These are phyloP conservation scores for Funneliformis mosseae DNA, from an alignment of 192 early-diverging fungal genomes.

Conservation along the genomic window DNA sequence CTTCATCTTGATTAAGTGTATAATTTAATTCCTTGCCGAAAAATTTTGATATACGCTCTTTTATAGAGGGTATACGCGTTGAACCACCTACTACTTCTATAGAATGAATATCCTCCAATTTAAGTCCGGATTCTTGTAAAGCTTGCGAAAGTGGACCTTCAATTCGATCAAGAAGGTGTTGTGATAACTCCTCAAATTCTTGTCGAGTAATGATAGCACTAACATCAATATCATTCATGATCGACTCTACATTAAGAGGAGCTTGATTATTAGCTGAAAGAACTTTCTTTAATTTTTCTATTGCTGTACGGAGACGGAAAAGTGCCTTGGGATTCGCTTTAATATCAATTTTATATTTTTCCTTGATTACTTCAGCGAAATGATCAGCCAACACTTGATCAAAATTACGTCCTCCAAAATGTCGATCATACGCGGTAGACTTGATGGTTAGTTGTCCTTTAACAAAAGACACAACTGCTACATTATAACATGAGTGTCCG, in stretches of 20 bases:
- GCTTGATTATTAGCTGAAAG: conserved; percentile 90
- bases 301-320: conserved; percentile 85
- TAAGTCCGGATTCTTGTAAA: conserved; percentile 72
- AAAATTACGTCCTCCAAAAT: conserved; percentile 95
- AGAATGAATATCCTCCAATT: conserved; percentile 84
- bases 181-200: conserved; percentile 84
- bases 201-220: conserved; percentile 76
- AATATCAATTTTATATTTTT: conserved; percentile 96
- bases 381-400: conserved; percentile 88
- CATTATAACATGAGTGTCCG: conserved; percentile 86
- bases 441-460: conserved; percentile 96
- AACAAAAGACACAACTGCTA: conserved; percentile 87
- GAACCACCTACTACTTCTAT: conserved; percentile 94
- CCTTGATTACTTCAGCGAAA: conserved; percentile 84
- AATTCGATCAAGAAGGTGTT: conserved; percentile 72
- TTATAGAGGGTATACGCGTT: conserved; percentile 93
- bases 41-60: conserved; percentile 83
- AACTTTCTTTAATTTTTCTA: conserved; percentile 97
- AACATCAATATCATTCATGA: conserved; percentile 97
- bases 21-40: conserved; percentile 88
- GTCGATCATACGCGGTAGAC: conserved; percentile 88
- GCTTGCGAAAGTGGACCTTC: conserved; percentile 75
- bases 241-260: conserved; percentile 91
- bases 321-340: conserved; percentile 84
- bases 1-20: conserved; percentile 98